A percentile compares a stretch with the other conserved stretches of the same genome.
phyloP scores from a whole-genome alignment of 768 basidiomycete genomes.

The Plicaturopsis crispa region DNA sequence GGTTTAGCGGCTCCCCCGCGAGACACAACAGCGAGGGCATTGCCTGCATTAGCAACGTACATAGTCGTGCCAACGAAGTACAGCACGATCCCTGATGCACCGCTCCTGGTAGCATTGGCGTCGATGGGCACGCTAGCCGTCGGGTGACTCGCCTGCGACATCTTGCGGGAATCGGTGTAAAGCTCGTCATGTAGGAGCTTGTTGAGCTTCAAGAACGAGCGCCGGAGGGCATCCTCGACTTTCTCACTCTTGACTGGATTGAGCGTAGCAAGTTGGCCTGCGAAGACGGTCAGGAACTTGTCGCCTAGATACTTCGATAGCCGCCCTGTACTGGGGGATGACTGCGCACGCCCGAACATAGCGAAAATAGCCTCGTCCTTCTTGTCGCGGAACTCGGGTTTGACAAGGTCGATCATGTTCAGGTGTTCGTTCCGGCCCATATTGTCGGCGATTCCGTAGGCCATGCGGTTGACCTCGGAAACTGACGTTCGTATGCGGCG shows the following conservation, averaged over 20 bases:
- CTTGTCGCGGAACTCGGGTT: constrained; percentile 71
- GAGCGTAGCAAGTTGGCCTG: constrained; percentile 44
- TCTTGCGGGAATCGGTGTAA: constrained; percentile 53
- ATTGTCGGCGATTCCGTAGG: constrained; percentile 94
- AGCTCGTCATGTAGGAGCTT: constrained; percentile 69
- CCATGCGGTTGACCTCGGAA: constrained; percentile 85
- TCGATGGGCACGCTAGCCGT: constrained; percentile 30
- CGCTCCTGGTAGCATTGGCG: constrained; percentile 50
- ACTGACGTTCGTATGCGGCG: constrained; percentile 88
- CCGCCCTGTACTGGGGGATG: constrained; percentile 48
- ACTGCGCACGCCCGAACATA: constrained; percentile 82
- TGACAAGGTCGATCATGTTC: constrained; percentile 88
- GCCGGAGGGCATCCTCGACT: constrained; percentile 70
- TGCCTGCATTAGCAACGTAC: constrained; percentile 87
- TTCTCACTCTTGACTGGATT: constrained; percentile 37
- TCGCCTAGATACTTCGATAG: constrained; percentile 83
- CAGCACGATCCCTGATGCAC: constrained; percentile 80
- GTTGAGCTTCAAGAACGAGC: constrained; percentile 86
- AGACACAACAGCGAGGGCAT: constrained; percentile 83
- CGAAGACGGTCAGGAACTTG: constrained; percentile 61
- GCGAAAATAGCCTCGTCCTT: constrained; percentile 87
- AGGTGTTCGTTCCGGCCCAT: constrained; percentile 74
- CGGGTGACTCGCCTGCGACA: constrained; percentile 54
- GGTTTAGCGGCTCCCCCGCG: constrained; percentile 63
- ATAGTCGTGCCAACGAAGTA: constrained; percentile 77